Percentiles rank a stretch among this genome's conserved stretches.
Evolutionary conservation across 495 filamentous ascomycete genomes (phyloP).

Genomic region (Penicillium soppii): DNA sequence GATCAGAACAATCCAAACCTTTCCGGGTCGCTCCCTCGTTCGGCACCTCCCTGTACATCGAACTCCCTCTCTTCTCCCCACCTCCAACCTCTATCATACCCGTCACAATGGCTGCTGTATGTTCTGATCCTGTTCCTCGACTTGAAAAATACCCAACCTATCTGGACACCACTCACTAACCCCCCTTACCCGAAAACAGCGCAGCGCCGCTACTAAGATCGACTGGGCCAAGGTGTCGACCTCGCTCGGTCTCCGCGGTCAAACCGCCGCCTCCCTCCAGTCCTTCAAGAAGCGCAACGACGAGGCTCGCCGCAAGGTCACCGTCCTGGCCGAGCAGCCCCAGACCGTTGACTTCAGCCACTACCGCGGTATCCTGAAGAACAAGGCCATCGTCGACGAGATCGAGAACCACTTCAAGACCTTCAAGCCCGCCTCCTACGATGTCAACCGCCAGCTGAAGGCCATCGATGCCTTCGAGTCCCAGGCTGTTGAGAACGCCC

Average conservation of each 20-base stretch:
- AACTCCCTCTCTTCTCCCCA: slow-evolving; percentile 39
- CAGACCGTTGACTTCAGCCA: slow-evolving; percentile 86
- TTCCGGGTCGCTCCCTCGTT: slow-evolving; percentile 44
- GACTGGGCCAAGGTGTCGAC: slow-evolving; percentile 92
- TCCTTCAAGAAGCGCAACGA: slow-evolving; percentile 99
- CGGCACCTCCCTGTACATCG: slow-evolving; percentile 42
- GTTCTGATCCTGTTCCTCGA: slow-evolving; percentile 38
- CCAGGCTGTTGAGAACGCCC: slow-evolving; percentile 93
- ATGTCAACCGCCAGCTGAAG: slow-evolving; percentile 88
- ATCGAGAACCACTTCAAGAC: slow-evolving; percentile 88
- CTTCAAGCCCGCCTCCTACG: slow-evolving; percentile 91
- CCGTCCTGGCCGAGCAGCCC: slow-evolving; percentile 71
- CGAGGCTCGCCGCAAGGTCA: slow-evolving; percentile 90
- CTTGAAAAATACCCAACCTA: slow-evolving; percentile 6
- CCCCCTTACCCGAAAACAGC: slow-evolving; percentile 53
- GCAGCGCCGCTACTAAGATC: slow-evolving; percentile 97
- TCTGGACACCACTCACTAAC: slow-evolving; percentile 28
- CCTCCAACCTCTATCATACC: slow-evolving; percentile 41
- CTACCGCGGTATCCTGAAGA: slow-evolving; percentile 91
- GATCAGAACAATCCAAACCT: slow-evolving; percentile 44
- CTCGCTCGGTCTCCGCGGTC: slow-evolving; percentile 93
- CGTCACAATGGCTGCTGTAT: slow-evolving; percentile 84
- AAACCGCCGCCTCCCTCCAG: slow-evolving; percentile 84
- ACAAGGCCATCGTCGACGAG: slow-evolving; percentile 90
- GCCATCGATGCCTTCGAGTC: slow-evolving; percentile 97